phyloP scores from a whole-genome alignment of 768 basidiomycete species.

The Filobasidium wieringae region DNA sequence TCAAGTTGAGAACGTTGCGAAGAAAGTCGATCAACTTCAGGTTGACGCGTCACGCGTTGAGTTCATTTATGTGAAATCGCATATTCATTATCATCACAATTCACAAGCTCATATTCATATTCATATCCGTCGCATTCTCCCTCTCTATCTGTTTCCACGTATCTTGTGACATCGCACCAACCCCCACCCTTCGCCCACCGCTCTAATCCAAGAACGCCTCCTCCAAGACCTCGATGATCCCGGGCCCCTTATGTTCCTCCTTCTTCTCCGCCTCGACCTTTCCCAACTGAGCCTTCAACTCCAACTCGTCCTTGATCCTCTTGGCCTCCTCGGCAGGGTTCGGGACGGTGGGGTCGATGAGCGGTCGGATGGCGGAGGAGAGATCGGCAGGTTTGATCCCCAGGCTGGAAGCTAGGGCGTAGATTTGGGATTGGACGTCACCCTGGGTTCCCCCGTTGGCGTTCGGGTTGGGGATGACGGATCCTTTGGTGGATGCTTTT shows the following conservation, averaged over 20 bases:
- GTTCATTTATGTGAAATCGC: neutral
- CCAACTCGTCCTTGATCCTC: constrained; percentile 20
- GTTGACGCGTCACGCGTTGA: neutral
- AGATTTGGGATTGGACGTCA: constrained; percentile 34
- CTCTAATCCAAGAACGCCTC: constrained; percentile 34
- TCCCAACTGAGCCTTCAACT: constrained; percentile 22
- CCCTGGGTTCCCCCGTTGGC: constrained; percentile 1
- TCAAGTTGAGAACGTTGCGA: too few species aligned
- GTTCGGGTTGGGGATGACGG: neutral
- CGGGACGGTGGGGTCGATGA: constrained; percentile 35
- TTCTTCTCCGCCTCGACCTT: constrained; percentile 45
- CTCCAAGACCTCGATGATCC: constrained; percentile 28
- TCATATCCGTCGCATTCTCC: too few species aligned
- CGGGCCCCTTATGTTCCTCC: constrained; percentile 51
- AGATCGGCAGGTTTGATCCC: constrained; percentile 36
- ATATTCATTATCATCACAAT: neutral
- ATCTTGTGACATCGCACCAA: neutral
- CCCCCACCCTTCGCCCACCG: neutral
- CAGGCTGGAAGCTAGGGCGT: constrained; percentile 25
- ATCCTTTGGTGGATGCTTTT: neutral
- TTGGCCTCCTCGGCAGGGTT: constrained; percentile 32
- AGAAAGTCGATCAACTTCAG: neutral
- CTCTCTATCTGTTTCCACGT: too few species aligned
- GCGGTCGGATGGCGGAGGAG: constrained; percentile 32
- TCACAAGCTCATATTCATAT: too few species aligned